Conservation (phyloP, 129 eudicot species). For the Artemisia tridentata region DNA sequence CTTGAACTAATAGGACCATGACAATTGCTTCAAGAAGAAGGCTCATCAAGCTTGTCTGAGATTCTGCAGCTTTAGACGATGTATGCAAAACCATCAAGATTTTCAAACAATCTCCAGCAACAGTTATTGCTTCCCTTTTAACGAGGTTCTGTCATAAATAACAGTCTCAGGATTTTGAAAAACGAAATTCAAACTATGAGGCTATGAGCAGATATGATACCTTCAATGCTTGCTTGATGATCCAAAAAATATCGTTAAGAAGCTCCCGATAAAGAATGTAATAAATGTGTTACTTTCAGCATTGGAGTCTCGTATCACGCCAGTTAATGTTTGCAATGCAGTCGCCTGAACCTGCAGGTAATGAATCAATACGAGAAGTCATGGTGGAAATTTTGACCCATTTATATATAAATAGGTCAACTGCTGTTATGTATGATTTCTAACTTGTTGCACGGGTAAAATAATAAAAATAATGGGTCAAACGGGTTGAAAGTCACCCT, state of each 20-base stretch:
- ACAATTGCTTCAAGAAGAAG: conserved; percentile 77
- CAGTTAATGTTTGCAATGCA: conserved; percentile 68
- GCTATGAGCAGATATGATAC: conserved; percentile 29
- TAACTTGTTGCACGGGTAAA: no score
- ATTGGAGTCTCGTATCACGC: conserved; percentile 49
- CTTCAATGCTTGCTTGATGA: conserved; percentile 51
- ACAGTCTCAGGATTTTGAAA: conserved; percentile 13
- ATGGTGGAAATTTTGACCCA: not conserved
- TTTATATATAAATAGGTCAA: not conserved
- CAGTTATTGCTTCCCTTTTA: conserved; percentile 62
- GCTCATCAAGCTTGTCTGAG: conserved; percentile 64
- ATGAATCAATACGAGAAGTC: not conserved
- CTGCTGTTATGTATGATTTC: not conserved
- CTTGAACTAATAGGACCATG: conserved; percentile 61
- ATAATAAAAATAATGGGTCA: not conserved
- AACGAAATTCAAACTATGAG: conserved; percentile 13
- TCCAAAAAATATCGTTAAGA: conserved; percentile 44
- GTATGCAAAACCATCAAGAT: conserved; percentile 77
- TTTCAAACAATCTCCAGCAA: conserved; percentile 82
- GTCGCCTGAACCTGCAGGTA: conserved; percentile 56
- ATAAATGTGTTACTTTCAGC: conserved; percentile 47
- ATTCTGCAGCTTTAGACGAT: conserved; percentile 54
- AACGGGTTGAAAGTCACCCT: not conserved
- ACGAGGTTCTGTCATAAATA: conserved; percentile 53
- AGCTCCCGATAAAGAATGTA: conserved; percentile 69